Percentiles rank a stretch among this genome's conserved stretches.
Evolutionary conservation across 1,284 basidiomycete species (phyloP).

Genomic region (Porodaedalea pini): DNA sequence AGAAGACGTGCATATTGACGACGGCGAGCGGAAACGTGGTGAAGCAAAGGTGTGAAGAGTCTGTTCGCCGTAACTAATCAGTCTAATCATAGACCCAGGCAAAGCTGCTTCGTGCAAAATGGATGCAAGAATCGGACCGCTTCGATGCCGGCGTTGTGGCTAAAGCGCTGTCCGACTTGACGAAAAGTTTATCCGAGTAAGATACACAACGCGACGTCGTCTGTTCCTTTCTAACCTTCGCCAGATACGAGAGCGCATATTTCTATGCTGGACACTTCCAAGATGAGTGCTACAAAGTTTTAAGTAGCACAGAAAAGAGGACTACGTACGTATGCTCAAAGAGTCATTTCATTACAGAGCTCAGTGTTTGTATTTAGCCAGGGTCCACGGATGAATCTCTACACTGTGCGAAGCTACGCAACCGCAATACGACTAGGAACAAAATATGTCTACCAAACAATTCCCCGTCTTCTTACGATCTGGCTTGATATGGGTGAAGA

Average conservation of each 20-base stretch:
- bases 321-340: constrained; percentile 42
- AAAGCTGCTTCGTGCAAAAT: constrained; percentile 83
- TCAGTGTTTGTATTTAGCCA: constrained; percentile 33
- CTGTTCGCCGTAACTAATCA: constrained; percentile 9
- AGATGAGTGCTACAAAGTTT: constrained; percentile 65
- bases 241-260: constrained; percentile 81
- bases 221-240: constrained; percentile 12
- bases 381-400: constrained; percentile 55
- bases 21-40: constrained; percentile 47
- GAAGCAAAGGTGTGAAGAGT: constrained; percentile 66
- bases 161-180: constrained; percentile 55
- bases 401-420: constrained; percentile 68
- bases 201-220: constrained; percentile 35
- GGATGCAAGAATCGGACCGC: constrained; percentile 90
- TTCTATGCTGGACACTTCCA: constrained; percentile 88
- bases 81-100: constrained; percentile 49
- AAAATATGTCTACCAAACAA: constrained; percentile 95
- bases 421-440: constrained; percentile 81
- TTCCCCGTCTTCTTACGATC: constrained; percentile 91
- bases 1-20: constrained; percentile 33
- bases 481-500: constrained; percentile 94
- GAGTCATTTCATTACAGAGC: constrained; percentile 18
- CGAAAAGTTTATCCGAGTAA: constrained; percentile 55
- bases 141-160: constrained; percentile 69
- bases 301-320: constrained; percentile 48